Evolutionary conservation across 140 eudicot genomes (phyloP).

Genomic region (Cichorium intybus): DNA sequence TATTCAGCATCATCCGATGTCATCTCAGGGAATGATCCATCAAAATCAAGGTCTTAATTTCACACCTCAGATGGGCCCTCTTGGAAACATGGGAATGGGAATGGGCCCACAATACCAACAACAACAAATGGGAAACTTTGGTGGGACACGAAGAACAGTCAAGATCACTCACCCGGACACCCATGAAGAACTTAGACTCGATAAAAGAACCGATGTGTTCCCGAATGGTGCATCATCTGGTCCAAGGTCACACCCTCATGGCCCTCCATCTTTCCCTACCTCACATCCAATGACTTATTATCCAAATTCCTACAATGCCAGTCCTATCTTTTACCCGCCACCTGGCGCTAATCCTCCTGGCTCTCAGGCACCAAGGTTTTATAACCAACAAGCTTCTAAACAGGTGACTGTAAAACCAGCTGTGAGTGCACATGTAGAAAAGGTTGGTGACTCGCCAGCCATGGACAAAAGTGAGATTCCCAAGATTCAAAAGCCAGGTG

Average conservation of each 20-base stretch:
- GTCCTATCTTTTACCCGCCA: conserved; percentile 30
- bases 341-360: conserved; percentile 46
- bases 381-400: conserved; percentile 28
- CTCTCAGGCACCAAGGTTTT: conserved; percentile 54
- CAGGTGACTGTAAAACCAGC: conserved; percentile 69
- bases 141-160: conserved; percentile 53
- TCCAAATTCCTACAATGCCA: conserved; percentile 47
- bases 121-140: conserved; percentile 57
- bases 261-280: conserved; percentile 36
- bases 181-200: conserved; percentile 76
- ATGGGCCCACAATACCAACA: conserved; percentile 47
- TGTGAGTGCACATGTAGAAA: conserved; percentile 36
- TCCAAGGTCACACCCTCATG: conserved; percentile 48
- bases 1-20: conserved; percentile 65
- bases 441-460: conserved; percentile 30
- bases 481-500: conserved; percentile 29
- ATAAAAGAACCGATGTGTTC: conserved; percentile 33
- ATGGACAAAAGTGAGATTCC: conserved; percentile 37
- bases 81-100: conserved; percentile 67
- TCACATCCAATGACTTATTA: conserved; percentile 44
- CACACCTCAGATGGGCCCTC: conserved; percentile 68
- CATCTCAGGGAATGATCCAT: conserved; percentile 71
- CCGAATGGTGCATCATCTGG: conserved; percentile 42
- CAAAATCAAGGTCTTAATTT: conserved; percentile 60
- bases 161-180: conserved; percentile 96